These are phyloP conservation scores for Beta macrorhiza DNA, from an alignment of 179 eudicot species.

Conservation along the genomic window DNA sequence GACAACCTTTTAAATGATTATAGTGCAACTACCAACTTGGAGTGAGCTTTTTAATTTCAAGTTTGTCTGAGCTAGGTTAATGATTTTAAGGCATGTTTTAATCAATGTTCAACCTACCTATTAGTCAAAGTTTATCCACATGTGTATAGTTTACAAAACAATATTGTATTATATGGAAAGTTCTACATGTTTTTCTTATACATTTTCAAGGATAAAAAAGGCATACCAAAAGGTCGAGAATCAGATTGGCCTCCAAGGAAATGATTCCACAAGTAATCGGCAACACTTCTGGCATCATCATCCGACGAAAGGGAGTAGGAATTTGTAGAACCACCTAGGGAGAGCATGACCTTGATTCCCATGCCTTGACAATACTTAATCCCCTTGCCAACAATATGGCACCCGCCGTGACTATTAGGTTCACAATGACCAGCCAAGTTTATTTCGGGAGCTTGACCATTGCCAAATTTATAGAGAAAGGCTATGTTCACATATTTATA, in stretches of 20 bases:
- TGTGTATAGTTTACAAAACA: too few relatives aligned
- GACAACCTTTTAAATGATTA: too few relatives aligned
- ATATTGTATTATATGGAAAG: too few relatives aligned
- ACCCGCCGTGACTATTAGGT: slow-evolving; percentile 1
- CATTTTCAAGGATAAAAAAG: too few relatives aligned
- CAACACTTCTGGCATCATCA: slow-evolving; percentile 14
- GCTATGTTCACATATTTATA: slow-evolving; percentile 30
- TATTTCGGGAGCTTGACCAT: slow-evolving; percentile 24
- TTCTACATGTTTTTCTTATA: too few relatives aligned
- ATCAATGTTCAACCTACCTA: too few relatives aligned
- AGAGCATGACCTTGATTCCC: slow-evolving; percentile 34
- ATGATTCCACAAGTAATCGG: not conserved
- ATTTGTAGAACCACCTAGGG: slow-evolving; percentile 10
- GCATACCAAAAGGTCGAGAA: not conserved
- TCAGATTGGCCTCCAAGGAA: not conserved
- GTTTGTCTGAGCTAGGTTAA: too few relatives aligned
- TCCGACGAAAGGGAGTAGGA: slow-evolving; percentile 26
- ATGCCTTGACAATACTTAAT: slow-evolving; percentile 22
- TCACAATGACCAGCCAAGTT: slow-evolving; percentile 35
- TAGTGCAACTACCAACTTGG: too few relatives aligned
- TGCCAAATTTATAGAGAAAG: slow-evolving; percentile 25
- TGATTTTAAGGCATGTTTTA: too few relatives aligned
- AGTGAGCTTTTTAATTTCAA: too few relatives aligned
- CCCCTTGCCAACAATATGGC: slow-evolving; percentile 19
- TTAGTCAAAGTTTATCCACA: too few relatives aligned